These are phyloP conservation scores for Verticillium isaacii DNA, from an alignment of 2,329 filamentous ascomycete genomes.

Conservation along the genomic window DNA sequence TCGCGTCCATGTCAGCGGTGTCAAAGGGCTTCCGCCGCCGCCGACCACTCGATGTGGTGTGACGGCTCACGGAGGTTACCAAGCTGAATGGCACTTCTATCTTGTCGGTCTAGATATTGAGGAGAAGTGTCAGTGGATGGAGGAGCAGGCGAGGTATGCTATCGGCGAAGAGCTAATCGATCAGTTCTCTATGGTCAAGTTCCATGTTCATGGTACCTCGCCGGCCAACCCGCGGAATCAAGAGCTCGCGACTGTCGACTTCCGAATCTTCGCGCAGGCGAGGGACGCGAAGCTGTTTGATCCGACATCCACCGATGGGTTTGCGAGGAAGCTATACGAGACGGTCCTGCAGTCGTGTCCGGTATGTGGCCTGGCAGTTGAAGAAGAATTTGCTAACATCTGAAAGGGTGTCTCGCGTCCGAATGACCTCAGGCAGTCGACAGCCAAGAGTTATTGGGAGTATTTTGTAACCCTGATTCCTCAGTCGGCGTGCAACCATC, in stretches of 20 bases:
- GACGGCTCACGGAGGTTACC: constrained; percentile 30
- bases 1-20: constrained; percentile 28
- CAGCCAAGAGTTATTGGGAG: background rate
- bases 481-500: constrained; percentile 1
- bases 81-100: constrained; percentile 25
- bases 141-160: constrained; percentile 18
- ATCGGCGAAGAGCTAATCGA: constrained; percentile 21
- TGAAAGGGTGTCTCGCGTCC: background rate
- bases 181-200: constrained; percentile 2
- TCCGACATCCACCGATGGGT: constrained; percentile 12
- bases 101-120: constrained; percentile 17
- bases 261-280: constrained; percentile 34
- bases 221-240: constrained; percentile 22
- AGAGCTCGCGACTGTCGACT: constrained; percentile 31
- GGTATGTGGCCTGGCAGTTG: constrained; percentile 24
- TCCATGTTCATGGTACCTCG: constrained; percentile 14
- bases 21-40: constrained; percentile 31
- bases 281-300: constrained; percentile 13
- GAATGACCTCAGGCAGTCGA: background rate
- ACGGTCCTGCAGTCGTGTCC: constrained; percentile 25
- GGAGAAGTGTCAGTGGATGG: constrained; percentile 19
- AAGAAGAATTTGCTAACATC: constrained; percentile 26
- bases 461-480: background rate
- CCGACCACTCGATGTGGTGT: constrained; percentile 33
- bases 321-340: constrained; percentile 21